Base-by-base conservation (phyloP, 2,329 filamentous ascomycete genomes). In the Epichloe sibirici region DNA sequence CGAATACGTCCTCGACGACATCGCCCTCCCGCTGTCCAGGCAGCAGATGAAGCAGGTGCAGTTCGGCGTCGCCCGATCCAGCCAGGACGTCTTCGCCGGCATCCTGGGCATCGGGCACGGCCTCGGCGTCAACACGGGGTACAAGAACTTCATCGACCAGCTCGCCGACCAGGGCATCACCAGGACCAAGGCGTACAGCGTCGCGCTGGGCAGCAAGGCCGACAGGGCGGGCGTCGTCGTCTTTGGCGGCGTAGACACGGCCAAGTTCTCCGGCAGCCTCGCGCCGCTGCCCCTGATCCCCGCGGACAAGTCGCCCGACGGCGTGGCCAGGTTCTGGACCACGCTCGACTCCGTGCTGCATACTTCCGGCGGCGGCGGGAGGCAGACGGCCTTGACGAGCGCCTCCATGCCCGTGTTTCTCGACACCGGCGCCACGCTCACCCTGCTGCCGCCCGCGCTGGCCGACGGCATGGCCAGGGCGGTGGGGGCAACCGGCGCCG, bases 31-130 rank as follows among this genome's bases (percentile, higher is more conserved):
- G 68, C 69, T 45, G 69, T 68, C 38, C 56, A 65, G 9, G 59
- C 71, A 34, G 49, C 34, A 45, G 2, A 70, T 71, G 9, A 64
- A 62, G 17, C 63, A 69, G n/a, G 73, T 85, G 50, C 79, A 83
- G 60, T 85, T 87, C 55, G 83, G 83, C 55, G 77, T 85, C 39
- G 83, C 82, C n/a, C 76, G 74, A 40, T 59, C 63, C 12, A 72
- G 71, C 5, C 55, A 64, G 13, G 70, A 77, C 55, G 71, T 76
- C 56, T 76, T 75, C 53, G 69, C 74, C 0, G 76, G 76, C 39
- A 88, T 93, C 46, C 67, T 94, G 21, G 88, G 88, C 23, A 83
- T 93, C 52, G 88, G 88, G 25, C 88, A 88, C 63, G 73, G 79
- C 3, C 23, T 67, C 12, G 73, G 71, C 38, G 57, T 70, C 49